Conservation (phyloP, 495 filamentous ascomycete species). For the Aspergillus ostianus region DNA sequence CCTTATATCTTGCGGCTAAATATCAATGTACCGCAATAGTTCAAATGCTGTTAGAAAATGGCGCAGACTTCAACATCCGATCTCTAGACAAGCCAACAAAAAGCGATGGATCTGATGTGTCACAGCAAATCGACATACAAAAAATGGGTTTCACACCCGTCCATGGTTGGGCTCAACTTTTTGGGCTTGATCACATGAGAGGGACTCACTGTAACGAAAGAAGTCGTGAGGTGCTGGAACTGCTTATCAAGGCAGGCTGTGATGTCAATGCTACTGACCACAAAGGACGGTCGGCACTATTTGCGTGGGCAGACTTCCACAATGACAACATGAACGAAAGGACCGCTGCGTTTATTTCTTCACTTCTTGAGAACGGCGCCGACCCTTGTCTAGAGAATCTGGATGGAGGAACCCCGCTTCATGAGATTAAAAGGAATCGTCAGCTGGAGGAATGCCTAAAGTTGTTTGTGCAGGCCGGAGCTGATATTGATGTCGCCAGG, state of each 20-base stretch:
- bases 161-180: conserved; percentile 7
- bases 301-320: neutral
- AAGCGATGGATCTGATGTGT: neutral
- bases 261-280: conserved; percentile 22
- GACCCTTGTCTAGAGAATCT: neutral
- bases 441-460: neutral
- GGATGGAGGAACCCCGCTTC: neutral
- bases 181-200: neutral
- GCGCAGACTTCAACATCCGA: neutral
- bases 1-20: neutral
- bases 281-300: conserved; percentile 13
- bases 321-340: neutral
- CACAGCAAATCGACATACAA: neutral
- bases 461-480: conserved; percentile 4
- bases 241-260: conserved; percentile 16
- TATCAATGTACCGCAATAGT: neutral
- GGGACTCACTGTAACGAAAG: neutral
- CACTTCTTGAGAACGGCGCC: conserved; percentile 4
- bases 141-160: conserved; percentile 1
- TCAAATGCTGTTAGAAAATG: neutral
- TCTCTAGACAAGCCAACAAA: neutral
- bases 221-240: neutral
- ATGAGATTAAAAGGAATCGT: neutral
- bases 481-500: conserved; percentile 5
- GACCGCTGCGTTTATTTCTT: neutral